These are phyloP conservation scores for Rutstroemia sp. DNA, from an alignment of 2,329 filamentous ascomycete species.

Conservation along the genomic window DNA sequence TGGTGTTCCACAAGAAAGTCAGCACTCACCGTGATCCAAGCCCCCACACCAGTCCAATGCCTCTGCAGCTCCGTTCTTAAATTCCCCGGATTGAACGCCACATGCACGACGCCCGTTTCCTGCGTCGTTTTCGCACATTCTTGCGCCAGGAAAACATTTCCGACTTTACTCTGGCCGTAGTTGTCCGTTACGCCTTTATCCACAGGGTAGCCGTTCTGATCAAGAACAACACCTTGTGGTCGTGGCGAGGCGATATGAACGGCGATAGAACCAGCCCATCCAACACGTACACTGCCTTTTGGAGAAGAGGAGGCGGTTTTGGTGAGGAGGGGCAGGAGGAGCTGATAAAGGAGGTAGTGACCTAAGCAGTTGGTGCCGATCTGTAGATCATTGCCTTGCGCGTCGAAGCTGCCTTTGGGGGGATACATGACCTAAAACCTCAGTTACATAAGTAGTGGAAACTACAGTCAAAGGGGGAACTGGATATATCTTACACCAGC, in stretches of 20 bases:
- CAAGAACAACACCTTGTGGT: constrained; percentile 11
- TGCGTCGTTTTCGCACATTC: constrained; percentile 8
- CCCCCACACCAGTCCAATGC: background rate
- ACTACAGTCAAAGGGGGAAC: background rate
- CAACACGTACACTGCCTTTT: constrained; percentile 12
- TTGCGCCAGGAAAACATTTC: constrained; percentile 16
- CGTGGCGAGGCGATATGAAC: constrained; percentile 12
- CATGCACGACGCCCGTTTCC: constrained; percentile 10
- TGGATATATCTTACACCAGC: background rate
- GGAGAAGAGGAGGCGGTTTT: constrained; percentile 8
- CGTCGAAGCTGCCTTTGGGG: constrained; percentile 21
- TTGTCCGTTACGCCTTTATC: constrained; percentile 4
- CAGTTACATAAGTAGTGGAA: background rate
- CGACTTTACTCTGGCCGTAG: constrained; percentile 16
- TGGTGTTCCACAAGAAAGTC: background rate
- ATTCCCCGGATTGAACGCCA: constrained; percentile 15
- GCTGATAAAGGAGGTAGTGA: constrained; percentile 31
- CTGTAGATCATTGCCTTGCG: constrained; percentile 27
- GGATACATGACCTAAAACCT: constrained; percentile 27
- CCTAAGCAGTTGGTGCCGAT: constrained; percentile 29
- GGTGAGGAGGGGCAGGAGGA: constrained; percentile 23
- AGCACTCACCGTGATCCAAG: constrained; percentile 1
- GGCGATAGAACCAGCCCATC: constrained; percentile 16
- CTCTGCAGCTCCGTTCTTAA: constrained; percentile 10
- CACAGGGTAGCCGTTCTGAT: background rate